phyloP scores from a whole-genome alignment of 164 flowering plant species.

The Dillenia suffruticosa region DNA sequence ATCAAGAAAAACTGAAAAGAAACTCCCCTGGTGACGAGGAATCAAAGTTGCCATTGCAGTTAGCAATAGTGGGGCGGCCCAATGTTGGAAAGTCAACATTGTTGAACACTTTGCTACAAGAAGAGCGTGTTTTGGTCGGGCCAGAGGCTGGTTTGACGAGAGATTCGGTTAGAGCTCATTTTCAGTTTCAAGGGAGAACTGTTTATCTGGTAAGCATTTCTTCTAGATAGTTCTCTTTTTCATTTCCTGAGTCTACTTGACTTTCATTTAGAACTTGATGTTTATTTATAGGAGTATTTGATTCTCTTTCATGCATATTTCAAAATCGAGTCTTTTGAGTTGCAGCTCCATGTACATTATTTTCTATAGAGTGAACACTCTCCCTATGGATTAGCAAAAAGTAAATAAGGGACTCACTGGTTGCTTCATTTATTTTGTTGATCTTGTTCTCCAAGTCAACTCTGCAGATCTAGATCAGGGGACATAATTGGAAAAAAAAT shows the following conservation, averaged over 20 bases:
- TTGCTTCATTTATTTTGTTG: slow-evolving; percentile 1
- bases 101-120: slow-evolving; percentile 75
- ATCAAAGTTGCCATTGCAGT: slow-evolving; percentile 68
- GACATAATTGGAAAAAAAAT: too few species aligned
- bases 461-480: too few species aligned
- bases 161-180: slow-evolving; percentile 82
- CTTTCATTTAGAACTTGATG: background rate
- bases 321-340: too few species aligned
- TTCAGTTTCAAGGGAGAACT: slow-evolving; percentile 69
- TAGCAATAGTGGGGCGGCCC: slow-evolving; percentile 95
- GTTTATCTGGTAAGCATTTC: slow-evolving; percentile 54
- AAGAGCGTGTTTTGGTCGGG: slow-evolving; percentile 92
- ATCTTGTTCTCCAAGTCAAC: background rate
- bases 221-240: slow-evolving; percentile 5
- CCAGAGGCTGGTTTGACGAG: slow-evolving; percentile 98
- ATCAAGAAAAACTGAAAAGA: slow-evolving; percentile 22
- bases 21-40: slow-evolving; percentile 42
- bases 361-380: background rate
- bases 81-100: slow-evolving; percentile 98
- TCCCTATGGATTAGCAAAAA: background rate
- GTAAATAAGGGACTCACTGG: background rate
- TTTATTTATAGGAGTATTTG: background rate
- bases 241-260: background rate
- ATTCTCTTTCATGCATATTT: background rate
- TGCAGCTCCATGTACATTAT: background rate